Base-by-base conservation (phyloP, 805 yeast species). In the Starmerella kuoi region DNA sequence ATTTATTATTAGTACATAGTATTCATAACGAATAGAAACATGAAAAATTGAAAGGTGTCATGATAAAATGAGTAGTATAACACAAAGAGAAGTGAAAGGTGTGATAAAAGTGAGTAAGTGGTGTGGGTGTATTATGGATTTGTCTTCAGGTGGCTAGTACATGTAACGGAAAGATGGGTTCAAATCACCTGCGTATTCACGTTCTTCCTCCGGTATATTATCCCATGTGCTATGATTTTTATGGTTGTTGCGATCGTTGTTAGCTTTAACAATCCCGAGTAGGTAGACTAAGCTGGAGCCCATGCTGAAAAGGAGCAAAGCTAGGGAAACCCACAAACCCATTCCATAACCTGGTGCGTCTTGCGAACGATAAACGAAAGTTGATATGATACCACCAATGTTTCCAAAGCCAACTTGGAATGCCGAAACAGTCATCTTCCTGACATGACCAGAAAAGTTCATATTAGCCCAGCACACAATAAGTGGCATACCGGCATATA, bases 391-490 rank as follows among this genome's bases (percentile, higher is more conserved):
- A 46, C 83, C 84, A 35, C 84, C 85, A 53, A 76, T 76, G 60
- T 78, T 78, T 41, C 83, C 85, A 52, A 78, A 76, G 0, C 84
- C 84, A 53, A 78, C 71, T 52, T 74, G 76, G 65, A 70, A 71
- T 1, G 76, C 78, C 9, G 77, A 64, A 8, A 74, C 76, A 12
- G 72, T 73, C 38, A 73, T 66, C 45, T 76, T 74, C 52, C 83
- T 65, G 18, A 69, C 57, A 56, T 78, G 84, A 9, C 84, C 81
- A 7, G 73, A 69, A 45, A 73, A 70, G 54, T 77, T 77, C 55
- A 77, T 62, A 9, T 76, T 67, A 18, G 70, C 59, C 84, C 84
- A 77, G 60, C 84, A 77, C 11, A 78, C 73, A 15, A 77, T 57
- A n/a, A 76, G 51, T 9, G 85, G 85, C 83, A 78, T 77, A 14